phyloP scores from a whole-genome alignment of 2,329 filamentous ascomycete species.

The Hymenoscyphus scutula region DNA sequence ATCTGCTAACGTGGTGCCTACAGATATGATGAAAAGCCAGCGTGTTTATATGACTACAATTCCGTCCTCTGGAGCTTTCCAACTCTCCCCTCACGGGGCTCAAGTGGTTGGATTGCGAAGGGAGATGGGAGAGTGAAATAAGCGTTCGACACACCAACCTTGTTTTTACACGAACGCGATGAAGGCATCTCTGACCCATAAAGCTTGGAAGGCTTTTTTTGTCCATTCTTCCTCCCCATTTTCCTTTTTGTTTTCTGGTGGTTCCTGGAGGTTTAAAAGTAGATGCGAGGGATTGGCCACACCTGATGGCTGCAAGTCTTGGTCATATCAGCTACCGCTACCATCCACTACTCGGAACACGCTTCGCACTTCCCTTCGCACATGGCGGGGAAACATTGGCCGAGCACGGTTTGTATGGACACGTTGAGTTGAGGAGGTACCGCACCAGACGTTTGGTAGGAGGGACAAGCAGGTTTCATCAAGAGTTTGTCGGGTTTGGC shows the following conservation, averaged over 20 bases:
- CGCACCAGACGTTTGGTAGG: not conserved
- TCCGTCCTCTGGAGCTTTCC: constrained; percentile 60
- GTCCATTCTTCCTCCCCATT: not conserved
- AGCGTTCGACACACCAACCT: constrained; percentile 99
- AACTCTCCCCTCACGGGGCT: constrained; percentile 89
- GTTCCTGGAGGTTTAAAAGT: no score
- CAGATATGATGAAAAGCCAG: constrained; percentile 99
- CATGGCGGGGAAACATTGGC: constrained; percentile 1
- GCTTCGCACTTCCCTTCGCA: not conserved
- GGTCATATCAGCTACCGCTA: not conserved
- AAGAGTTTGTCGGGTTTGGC: not conserved
- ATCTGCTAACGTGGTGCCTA: constrained; percentile 35
- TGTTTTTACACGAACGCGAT: constrained; percentile 97
- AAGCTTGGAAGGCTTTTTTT: constrained; percentile 51
- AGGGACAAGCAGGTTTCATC: not conserved
- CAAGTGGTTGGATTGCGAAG: constrained; percentile 76
- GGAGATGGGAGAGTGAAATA: constrained; percentile 80
- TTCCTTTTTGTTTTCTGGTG: not conserved
- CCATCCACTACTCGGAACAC: no score
- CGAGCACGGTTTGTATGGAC: not conserved
- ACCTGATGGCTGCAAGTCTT: not conserved
- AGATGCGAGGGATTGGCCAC: not conserved
- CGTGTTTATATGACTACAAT: constrained; percentile 87
- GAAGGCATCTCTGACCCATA: constrained; percentile 88
- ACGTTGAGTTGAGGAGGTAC: not conserved